Percentiles rank a stretch among this genome's conserved stretches.
Conservation (phyloP, 306 rosid species). For the Macrotyloma uniflorum region DNA sequence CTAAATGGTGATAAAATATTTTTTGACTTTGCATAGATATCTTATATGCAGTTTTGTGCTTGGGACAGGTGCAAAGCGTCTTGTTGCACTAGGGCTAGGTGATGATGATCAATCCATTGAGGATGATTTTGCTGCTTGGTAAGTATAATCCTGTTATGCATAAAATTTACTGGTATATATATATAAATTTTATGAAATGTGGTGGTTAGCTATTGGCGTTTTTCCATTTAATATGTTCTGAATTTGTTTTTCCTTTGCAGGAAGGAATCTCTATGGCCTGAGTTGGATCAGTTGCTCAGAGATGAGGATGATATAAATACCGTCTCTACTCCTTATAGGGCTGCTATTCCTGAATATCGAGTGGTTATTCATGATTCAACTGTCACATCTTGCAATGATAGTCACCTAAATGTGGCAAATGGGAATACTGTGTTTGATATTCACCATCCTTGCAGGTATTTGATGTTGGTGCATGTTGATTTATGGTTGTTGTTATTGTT, state of each 20-base stretch:
- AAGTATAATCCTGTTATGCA: constrained; percentile 7
- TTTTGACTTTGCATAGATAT: constrained; percentile 7
- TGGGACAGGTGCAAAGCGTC: constrained; percentile 64
- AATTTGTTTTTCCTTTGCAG: constrained; percentile 39
- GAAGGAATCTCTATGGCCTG: constrained; percentile 74
- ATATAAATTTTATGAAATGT: constrained; percentile 1
- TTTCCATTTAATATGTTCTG: constrained; percentile 12
- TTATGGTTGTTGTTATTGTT: constrained; percentile 11
- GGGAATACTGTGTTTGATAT: constrained; percentile 62
- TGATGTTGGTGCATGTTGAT: constrained; percentile 26
- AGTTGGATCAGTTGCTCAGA: constrained; percentile 63
- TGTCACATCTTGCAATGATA: constrained; percentile 42
- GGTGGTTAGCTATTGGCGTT: neutral
- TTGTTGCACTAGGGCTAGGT: constrained; percentile 64
- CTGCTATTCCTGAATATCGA: constrained; percentile 64
- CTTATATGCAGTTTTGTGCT: constrained; percentile 20
- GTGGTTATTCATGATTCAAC: constrained; percentile 59
- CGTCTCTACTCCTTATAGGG: constrained; percentile 68
- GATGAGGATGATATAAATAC: constrained; percentile 62
- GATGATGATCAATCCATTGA: constrained; percentile 78
- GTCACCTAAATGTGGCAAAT: constrained; percentile 43
- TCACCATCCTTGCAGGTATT: constrained; percentile 81
- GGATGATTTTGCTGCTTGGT: constrained; percentile 80
- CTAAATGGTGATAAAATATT: neutral
- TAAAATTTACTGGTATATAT: neutral